phyloP scores from a whole-genome alignment of 2,329 filamentous ascomycete species.

The Stachybotrys elegans region DNA sequence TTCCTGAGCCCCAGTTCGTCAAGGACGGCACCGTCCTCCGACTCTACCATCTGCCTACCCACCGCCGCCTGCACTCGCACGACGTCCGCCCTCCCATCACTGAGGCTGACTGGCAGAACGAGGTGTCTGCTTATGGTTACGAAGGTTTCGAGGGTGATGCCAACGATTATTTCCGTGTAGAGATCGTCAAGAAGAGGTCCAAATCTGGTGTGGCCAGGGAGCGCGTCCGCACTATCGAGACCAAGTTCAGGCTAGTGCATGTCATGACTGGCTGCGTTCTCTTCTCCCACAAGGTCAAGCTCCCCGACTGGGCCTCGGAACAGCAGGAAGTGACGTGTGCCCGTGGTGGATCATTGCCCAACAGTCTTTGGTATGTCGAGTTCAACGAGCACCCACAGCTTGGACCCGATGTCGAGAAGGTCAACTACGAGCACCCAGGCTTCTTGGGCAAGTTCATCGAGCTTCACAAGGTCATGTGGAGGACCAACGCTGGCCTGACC shows the following conservation, averaged over 20 bases:
- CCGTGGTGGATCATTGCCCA: constrained; percentile 82
- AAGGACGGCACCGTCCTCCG: constrained; percentile 75
- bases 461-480: constrained; percentile 98
- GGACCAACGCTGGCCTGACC: constrained; percentile 89
- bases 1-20: constrained; percentile 62
- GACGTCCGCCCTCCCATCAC: constrained; percentile 83
- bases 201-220: constrained; percentile 73
- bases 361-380: constrained; percentile 97
- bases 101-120: constrained; percentile 90
- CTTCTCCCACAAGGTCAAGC: constrained; percentile 98
- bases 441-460: constrained; percentile 99
- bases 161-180: constrained; percentile 91
- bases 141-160: constrained; percentile 96
- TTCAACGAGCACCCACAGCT: constrained; percentile 80
- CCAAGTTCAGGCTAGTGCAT: constrained; percentile 93
- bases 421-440: constrained; percentile 90
- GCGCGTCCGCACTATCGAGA: constrained; percentile 86
- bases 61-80: constrained; percentile 91
- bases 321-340: constrained; percentile 99
- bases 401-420: constrained; percentile 73
- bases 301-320: constrained; percentile 95
- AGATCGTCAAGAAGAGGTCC: constrained; percentile 89
- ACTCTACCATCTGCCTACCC: constrained; percentile 77
- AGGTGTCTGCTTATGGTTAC: constrained; percentile 95
- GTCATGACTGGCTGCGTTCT: constrained; percentile 94